Conservation (phyloP, 169 alveolate genomes). For the Besnoitia besnoiti region DNA sequence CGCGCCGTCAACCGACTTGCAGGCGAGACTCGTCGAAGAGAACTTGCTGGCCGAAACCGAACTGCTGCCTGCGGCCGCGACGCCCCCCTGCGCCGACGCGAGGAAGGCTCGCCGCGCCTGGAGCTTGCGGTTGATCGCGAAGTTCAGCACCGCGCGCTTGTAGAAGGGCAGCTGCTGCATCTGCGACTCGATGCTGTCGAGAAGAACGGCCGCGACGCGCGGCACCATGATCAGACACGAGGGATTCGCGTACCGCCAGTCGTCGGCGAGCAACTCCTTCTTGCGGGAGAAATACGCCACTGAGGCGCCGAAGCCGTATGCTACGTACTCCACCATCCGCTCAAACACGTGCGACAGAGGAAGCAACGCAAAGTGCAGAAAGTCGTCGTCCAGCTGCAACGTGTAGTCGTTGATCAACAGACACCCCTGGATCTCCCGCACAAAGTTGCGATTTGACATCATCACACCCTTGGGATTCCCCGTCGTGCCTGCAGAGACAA, state of each 20-base stretch:
- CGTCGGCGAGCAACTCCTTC: slow-evolving; percentile 1
- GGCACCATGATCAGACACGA: not conserved
- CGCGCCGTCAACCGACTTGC: no score
- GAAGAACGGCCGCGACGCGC: not conserved
- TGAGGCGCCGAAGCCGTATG: slow-evolving; percentile 69
- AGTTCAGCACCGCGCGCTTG: not conserved
- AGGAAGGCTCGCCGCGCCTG: not conserved
- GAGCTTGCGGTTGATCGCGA: not conserved
- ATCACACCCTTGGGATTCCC: slow-evolving; percentile 98
- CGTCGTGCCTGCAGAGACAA: slow-evolving; percentile 84
- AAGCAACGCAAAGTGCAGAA: slow-evolving; percentile 85
- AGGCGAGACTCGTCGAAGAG: no score
- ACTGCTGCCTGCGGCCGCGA: not conserved
- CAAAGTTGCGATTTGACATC: slow-evolving; percentile 85
- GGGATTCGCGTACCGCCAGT: not conserved
- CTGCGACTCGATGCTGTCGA: slow-evolving; percentile 8
- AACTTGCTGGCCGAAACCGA: no score
- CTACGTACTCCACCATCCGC: slow-evolving; percentile 81
- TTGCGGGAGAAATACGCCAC: slow-evolving; percentile 64
- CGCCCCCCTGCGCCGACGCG: not conserved
- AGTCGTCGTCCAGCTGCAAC: not conserved
- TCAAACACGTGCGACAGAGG: slow-evolving; percentile 97
- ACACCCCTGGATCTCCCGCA: not conserved
- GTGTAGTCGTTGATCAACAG: not conserved
- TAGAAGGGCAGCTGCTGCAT: not conserved